Conservation (phyloP, 176 grass and related monocot species). For the Oryza glaberrima region DNA sequence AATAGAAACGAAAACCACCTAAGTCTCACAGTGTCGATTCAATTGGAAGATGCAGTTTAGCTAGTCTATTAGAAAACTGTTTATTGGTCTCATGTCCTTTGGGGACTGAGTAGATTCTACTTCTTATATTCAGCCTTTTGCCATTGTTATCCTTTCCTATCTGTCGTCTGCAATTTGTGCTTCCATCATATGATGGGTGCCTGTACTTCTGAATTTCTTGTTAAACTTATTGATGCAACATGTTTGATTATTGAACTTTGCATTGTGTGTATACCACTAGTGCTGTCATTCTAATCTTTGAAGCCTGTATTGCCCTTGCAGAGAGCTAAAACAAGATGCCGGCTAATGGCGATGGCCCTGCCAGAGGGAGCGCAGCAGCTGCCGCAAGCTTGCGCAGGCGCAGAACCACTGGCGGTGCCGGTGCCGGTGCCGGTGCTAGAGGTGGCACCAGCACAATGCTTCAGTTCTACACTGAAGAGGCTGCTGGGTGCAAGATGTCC, state of each 20-base stretch:
- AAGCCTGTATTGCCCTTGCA: not conserved
- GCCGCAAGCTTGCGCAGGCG: constrained; percentile 72
- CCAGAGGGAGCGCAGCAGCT: constrained; percentile 71
- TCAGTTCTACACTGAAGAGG: constrained; percentile 88
- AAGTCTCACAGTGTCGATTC: not conserved
- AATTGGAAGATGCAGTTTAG: not conserved
- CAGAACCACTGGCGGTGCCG: constrained; percentile 50
- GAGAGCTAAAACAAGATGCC: constrained; percentile 57
- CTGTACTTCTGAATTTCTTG: not conserved
- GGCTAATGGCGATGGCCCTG: constrained; percentile 60
- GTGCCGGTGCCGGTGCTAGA: constrained; percentile 38
- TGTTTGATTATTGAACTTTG: not conserved
- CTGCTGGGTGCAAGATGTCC: constrained; percentile 82
- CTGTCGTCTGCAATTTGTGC: too few relatives aligned
- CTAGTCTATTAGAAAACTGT: not conserved
- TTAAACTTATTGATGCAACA: not conserved
- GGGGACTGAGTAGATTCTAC: too few relatives aligned
- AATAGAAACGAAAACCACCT: too few relatives aligned
- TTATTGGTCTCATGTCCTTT: not conserved
- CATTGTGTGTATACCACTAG: not conserved
- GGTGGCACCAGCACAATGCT: constrained; percentile 74
- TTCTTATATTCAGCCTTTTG: not conserved
- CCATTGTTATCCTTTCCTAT: too few relatives aligned
- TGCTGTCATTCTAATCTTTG: not conserved
- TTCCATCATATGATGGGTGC: too few relatives aligned